Evolutionary conservation across 2,329 filamentous ascomycete genomes (phyloP).

Genomic region (Stagonosporopsis tanaceti): DNA sequence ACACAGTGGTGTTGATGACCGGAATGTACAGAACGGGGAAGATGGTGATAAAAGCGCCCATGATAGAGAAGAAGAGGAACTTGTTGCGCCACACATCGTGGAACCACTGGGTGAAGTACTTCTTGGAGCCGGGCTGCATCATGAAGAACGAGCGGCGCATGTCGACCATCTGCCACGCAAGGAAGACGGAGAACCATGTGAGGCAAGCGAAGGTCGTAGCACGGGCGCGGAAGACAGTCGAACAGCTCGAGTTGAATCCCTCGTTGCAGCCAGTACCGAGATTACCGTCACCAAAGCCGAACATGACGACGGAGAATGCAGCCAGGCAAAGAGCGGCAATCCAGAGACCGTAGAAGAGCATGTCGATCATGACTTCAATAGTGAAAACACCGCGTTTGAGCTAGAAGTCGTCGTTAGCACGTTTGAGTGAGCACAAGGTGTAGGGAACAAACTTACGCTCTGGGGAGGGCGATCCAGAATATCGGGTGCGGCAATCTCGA

Average conservation of each 20-base stretch:
- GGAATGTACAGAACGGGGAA: conserved; percentile 66
- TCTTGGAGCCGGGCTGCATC: conserved; percentile 70
- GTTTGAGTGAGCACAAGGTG: not conserved
- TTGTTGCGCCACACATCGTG: conserved; percentile 74
- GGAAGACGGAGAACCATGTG: conserved; percentile 78
- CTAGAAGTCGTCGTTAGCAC: conserved; percentile 28
- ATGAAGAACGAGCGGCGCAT: conserved; percentile 77
- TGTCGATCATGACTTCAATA: conserved; percentile 45
- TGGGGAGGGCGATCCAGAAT: conserved; percentile 44
- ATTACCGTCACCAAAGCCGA: conserved; percentile 42
- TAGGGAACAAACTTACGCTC: conserved; percentile 27
- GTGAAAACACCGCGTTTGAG: conserved; percentile 49
- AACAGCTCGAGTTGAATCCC: conserved; percentile 36
- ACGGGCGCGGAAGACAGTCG: conserved; percentile 60
- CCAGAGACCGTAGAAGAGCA: conserved; percentile 47
- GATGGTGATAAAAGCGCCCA: conserved; percentile 43
- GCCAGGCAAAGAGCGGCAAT: conserved; percentile 46
- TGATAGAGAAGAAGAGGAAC: conserved; percentile 63
- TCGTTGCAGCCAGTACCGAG: conserved; percentile 46
- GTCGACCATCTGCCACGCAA: conserved; percentile 77
- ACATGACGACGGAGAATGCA: conserved; percentile 47
- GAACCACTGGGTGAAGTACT: conserved; percentile 67
- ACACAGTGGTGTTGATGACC: conserved; percentile 69
- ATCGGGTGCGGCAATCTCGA: conserved; percentile 46
- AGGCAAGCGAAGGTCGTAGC: conserved; percentile 77